phyloP scores from a whole-genome alignment of 2,329 filamentous ascomycete genomes.

The Penicillium sp. region DNA sequence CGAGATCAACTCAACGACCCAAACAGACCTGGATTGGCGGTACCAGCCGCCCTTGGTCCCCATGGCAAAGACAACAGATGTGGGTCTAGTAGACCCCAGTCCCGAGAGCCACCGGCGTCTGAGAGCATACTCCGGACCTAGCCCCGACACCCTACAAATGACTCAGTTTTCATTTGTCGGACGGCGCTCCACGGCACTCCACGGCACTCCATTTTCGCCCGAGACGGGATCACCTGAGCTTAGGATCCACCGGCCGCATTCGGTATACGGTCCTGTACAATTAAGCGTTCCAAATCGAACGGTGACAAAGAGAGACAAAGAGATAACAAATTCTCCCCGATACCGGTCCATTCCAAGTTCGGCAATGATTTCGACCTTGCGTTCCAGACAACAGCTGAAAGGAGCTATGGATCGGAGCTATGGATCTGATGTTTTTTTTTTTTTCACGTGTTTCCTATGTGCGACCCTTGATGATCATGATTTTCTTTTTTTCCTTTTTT shows the following conservation, averaged over 20 bases:
- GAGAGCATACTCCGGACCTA: not conserved
- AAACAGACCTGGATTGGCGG: not conserved
- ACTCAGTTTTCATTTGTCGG: not conserved
- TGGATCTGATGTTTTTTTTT: not conserved
- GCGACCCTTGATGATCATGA: slow-evolving; percentile 1
- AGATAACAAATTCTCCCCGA: not conserved
- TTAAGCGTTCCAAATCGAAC: not conserved
- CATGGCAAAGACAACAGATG: not conserved
- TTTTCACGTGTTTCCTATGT: not conserved
- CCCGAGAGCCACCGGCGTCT: not conserved
- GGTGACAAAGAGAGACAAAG: not conserved
- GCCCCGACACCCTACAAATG: slow-evolving; percentile 1
- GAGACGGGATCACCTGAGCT: not conserved
- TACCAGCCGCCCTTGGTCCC: not conserved
- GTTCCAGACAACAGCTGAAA: not conserved
- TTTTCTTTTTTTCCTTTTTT: not conserved
- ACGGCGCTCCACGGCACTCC: not conserved
- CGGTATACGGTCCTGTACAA: not conserved
- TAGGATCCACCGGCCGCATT: not conserved
- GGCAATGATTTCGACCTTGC: not conserved
- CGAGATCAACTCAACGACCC: not conserved
- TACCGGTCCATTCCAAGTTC: not conserved
- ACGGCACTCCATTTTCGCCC: not conserved
- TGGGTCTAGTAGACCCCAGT: slow-evolving; percentile 2
- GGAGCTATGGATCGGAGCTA: not conserved